Percentiles rank a stretch among this genome's conserved stretches.
Conservation (phyloP, 768 basidiomycete species). For the Termitomyces sp. region DNA sequence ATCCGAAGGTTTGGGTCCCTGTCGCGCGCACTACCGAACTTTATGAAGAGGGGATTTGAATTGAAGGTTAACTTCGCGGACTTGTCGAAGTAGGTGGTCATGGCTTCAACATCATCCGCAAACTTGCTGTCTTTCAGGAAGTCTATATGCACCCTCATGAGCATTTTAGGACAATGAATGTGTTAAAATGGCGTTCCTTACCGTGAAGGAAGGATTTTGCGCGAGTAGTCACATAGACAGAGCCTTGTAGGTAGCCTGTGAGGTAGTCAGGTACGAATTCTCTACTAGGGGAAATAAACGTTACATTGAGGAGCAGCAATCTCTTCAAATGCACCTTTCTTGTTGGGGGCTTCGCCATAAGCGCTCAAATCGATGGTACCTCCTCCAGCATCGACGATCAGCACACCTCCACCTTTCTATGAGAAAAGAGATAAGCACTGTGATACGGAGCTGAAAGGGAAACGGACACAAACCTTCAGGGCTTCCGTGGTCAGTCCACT, state of each 20-base stretch:
- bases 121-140: background rate
- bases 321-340: constrained; percentile 18
- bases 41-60: background rate
- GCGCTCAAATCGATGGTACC: background rate
- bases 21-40: background rate
- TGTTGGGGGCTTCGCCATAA: background rate
- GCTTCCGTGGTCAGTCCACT: constrained; percentile 31
- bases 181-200: constrained; percentile 5
- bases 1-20: background rate
- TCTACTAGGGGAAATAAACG: background rate
- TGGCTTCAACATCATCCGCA: background rate
- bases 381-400: background rate
- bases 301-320: constrained; percentile 32
- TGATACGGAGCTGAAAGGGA: background rate
- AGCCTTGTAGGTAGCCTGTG: constrained; percentile 34
- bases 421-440: background rate
- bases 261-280: background rate
- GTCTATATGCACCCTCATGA: background rate
- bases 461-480: constrained; percentile 17
- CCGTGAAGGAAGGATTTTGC: constrained; percentile 27
- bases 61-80: background rate
- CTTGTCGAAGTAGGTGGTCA: background rate
- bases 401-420: background rate
- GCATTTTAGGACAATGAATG: no score
- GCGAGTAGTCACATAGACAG: constrained; percentile 33